These are phyloP conservation scores for Pinus tabuliformis DNA, from an alignment of 75 land plant species.

Conservation along the genomic window DNA sequence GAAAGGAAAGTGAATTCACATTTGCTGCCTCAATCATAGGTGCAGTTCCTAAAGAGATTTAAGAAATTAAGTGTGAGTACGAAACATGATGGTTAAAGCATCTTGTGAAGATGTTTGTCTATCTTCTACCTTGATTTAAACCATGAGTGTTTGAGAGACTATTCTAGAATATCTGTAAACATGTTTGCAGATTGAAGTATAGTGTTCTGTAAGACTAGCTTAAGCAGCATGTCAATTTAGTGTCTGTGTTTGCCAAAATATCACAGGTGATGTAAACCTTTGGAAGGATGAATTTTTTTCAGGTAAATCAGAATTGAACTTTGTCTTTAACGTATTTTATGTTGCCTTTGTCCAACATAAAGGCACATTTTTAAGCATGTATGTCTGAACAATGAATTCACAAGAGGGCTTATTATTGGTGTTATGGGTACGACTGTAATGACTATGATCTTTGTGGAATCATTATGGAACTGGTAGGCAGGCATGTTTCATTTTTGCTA, in stretches of 20 bases:
- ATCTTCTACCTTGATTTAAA: constrained; percentile 3
- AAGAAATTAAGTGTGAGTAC: constrained; percentile 1
- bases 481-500: no score
- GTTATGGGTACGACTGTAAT: neutral
- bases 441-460: neutral
- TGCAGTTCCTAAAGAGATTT: constrained; percentile 3
- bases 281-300: constrained; percentile 1
- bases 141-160: constrained; percentile 5
- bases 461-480: neutral
- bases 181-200: constrained; percentile 4
- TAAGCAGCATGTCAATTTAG: constrained; percentile 6
- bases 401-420: neutral
- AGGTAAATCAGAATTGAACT: no score
- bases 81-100: constrained; percentile 10
- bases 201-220: constrained; percentile 8
- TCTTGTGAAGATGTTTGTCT: constrained; percentile 4
- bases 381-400: neutral
- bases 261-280: neutral
- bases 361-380: neutral
- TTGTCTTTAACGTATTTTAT: neutral
- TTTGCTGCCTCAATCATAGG: constrained; percentile 8
- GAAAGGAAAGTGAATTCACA: neutral
- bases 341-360: neutral
- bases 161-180: constrained; percentile 7
- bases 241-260: constrained; percentile 5